Evolutionary conservation across 208 protist species (phyloP), one percentile per base, ranked within the genome.

Genomic region (Zelonia costaricensis): DNA sequence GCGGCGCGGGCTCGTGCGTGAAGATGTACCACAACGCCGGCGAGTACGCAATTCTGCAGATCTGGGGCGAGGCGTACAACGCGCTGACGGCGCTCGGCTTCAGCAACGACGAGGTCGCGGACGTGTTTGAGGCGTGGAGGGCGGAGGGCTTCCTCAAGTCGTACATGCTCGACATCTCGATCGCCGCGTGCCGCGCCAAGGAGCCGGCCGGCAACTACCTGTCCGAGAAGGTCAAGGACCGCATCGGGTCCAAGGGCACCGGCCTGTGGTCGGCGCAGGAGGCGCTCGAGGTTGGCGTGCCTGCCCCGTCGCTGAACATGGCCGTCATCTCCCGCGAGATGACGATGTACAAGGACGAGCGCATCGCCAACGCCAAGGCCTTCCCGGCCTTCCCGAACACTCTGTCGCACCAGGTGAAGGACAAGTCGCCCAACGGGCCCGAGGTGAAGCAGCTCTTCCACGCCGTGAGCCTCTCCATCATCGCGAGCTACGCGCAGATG

Each of bases 21-120:
- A 99, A 99, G 83, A 98, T 98, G 97, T 98, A 99, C 42, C 98
- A 99, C 91, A 99, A 99, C 78, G 98, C 98, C 45, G 99, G 99
- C 45, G 98, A 99, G 82, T 99, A 99, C 85, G 98, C 97, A 48
- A 98, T 99, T 71, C 98, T 99, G 88, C 98, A 99, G 84, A 84
- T 94, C 28, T 93, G 86, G 85, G 93, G 87, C 44, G 98, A 99
- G 88, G 92, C 88, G 1, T 99, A 98, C 85, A 78, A 96, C 58
- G 58, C 98, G 7, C 73, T 99, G 44, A 80, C 82, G 31, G 88
- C 78, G 28, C 45, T 98, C 20, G 85, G 86, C 20, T 72, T 99
- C 49, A 85, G 49, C 56, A 96, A 98, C 62, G 87, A 97, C 47
- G 88, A 99, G 74, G 76, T 99, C 33, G 82, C 78, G 10, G 70